These are phyloP conservation scores for Rusavskia elegans DNA, from an alignment of 495 filamentous ascomycete species.

Conservation along the genomic window DNA sequence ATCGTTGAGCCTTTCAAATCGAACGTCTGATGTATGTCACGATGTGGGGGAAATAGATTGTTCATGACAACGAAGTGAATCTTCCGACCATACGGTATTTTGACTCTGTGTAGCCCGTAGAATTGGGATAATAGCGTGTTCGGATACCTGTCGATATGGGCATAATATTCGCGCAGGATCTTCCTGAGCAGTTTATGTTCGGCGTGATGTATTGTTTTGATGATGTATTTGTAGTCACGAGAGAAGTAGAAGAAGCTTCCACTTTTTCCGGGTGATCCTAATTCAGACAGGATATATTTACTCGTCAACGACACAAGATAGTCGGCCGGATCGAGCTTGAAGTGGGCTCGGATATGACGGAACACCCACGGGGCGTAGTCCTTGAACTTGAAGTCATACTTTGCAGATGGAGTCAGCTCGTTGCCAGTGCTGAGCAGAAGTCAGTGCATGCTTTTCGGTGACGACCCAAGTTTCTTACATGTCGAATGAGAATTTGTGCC, in stretches of 20 bases:
- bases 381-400: conserved; percentile 99
- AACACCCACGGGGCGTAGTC: conserved; percentile 99
- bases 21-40: conserved; percentile 94
- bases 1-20: conserved; percentile 97
- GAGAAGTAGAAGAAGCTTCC: conserved; percentile 99
- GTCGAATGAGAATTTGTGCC: conserved; percentile 97
- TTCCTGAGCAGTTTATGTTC: conserved; percentile 92
- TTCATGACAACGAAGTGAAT: conserved; percentile 99
- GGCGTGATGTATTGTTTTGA: conserved; percentile 96
- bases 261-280: conserved; percentile 94
- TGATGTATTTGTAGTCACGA: conserved; percentile 99
- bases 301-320: conserved; percentile 97
- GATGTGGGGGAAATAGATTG: conserved; percentile 93
- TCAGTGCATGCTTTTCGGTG: conserved; percentile 7
- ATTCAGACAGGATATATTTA: conserved; percentile 95
- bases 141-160: conserved; percentile 83
- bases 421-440: conserved; percentile 57
- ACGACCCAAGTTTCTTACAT: conserved; percentile 39
- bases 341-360: conserved; percentile 75
- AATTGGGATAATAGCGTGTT: conserved; percentile 97
- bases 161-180: conserved; percentile 84
- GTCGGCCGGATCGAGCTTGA: conserved; percentile 87
- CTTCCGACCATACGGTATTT: conserved; percentile 95
- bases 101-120: conserved; percentile 93
- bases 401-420: conserved; percentile 91